A percentile compares a stretch with the other conserved stretches of the same genome.
These are phyloP conservation scores for Neopestalotiopsis clavispora DNA, from an alignment of 2,329 filamentous ascomycete species.

Conservation along the genomic window DNA sequence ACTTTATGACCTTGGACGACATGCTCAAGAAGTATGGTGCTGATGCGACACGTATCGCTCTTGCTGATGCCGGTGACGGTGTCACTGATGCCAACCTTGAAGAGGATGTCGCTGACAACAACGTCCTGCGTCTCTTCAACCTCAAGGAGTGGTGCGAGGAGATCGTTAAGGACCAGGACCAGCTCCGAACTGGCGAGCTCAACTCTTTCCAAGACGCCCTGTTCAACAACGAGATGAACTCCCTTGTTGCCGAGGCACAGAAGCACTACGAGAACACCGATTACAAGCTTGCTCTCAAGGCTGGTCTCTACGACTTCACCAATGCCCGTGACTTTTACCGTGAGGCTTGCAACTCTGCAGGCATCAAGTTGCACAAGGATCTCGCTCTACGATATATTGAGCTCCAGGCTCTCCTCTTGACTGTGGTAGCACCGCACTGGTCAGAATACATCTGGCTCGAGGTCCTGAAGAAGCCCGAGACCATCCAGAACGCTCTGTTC, in stretches of 20 bases:
- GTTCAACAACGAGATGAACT: slow-evolving; percentile 93
- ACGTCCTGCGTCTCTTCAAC: slow-evolving; percentile 81
- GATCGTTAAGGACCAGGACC: slow-evolving; percentile 70
- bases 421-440: slow-evolving; percentile 91
- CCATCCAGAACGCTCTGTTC: slow-evolving; percentile 81
- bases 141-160: slow-evolving; percentile 94
- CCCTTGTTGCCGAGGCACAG: slow-evolving; percentile 77
- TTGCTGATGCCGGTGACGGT: slow-evolving; percentile 93
- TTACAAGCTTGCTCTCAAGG: slow-evolving; percentile 87
- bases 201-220: slow-evolving; percentile 84
- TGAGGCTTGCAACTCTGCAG: slow-evolving; percentile 76
- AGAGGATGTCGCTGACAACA: slow-evolving; percentile 90
- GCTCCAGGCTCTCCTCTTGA: slow-evolving; percentile 81
- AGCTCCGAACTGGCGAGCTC: slow-evolving; percentile 75
- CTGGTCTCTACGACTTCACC: slow-evolving; percentile 89
- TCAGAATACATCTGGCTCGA: slow-evolving; percentile 94
- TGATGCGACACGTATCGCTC: slow-evolving; percentile 86
- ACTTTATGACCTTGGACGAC: slow-evolving; percentile 91
- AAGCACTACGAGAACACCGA: slow-evolving; percentile 79
- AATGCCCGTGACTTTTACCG: slow-evolving; percentile 89
- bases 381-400: slow-evolving; percentile 82
- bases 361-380: slow-evolving; percentile 85
- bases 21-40: slow-evolving; percentile 92
- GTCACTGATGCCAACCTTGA: slow-evolving; percentile 98
- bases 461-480: slow-evolving; percentile 76